Evolutionary conservation across 1,139 yeast genomes (phyloP).

Genomic region (Debaryomyces psychrophilus): DNA sequence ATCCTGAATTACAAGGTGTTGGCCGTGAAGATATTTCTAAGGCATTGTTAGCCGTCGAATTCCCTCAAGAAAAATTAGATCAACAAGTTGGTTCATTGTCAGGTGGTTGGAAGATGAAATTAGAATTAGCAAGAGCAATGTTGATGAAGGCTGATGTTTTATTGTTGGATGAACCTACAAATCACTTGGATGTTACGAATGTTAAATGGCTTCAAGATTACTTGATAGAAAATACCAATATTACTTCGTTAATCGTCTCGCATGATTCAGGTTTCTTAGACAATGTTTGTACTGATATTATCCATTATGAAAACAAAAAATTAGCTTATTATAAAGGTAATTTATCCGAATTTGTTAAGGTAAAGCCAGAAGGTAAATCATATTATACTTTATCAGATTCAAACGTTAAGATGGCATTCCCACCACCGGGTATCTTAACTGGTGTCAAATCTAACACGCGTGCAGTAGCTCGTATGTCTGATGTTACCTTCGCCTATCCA

Average conservation of each 20-base stretch:
- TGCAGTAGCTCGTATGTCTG: conserved; percentile 88
- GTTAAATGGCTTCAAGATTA: conserved; percentile 95
- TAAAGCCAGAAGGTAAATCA: conserved; percentile 94
- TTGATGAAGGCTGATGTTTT: conserved; percentile 95
- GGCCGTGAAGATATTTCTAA: conserved; percentile 68
- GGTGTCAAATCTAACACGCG: conserved; percentile 96
- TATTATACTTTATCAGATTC: conserved; percentile 95
- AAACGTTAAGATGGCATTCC: conserved; percentile 95
- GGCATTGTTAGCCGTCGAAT: conserved; percentile 86
- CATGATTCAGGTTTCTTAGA: conserved; percentile 98
- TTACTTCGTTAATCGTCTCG: conserved; percentile 93
- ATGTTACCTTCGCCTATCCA: conserved; percentile 88
- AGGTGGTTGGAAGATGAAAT: conserved; percentile 99
- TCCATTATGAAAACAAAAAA: conserved; percentile 94
- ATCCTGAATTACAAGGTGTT: conserved; percentile 72
- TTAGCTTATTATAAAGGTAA: conserved; percentile 96
- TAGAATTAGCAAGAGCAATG: conserved; percentile 98
- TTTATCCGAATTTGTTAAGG: conserved; percentile 86
- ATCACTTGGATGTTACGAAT: conserved; percentile 93
- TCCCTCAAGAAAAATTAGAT: conserved; percentile 82
- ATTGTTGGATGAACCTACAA: conserved; percentile 96
- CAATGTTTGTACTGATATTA: conserved; percentile 93
- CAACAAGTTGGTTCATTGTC: conserved; percentile 94
- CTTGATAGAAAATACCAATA: conserved; percentile 75
- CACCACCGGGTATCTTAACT: conserved; percentile 94